Percentiles rank a stretch among this genome's conserved stretches.
These are phyloP conservation scores for Barnettozyma sp. DNA, from an alignment of 805 yeast genomes.

Conservation along the genomic window DNA sequence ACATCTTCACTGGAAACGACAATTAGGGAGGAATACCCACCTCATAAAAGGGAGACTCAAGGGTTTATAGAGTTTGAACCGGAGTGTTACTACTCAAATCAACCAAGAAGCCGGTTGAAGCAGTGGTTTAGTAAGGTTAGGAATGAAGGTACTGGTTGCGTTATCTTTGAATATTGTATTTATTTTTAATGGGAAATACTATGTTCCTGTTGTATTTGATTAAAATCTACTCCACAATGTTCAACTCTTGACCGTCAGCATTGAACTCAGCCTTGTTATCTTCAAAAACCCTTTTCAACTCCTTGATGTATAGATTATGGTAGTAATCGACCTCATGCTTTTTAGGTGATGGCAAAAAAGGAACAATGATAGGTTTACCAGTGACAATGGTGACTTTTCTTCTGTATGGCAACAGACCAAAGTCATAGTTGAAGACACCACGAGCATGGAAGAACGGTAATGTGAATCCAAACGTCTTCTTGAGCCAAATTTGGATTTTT, in stretches of 20 bases:
- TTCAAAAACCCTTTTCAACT: slow-evolving; percentile 55
- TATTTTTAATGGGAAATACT: too few species aligned
- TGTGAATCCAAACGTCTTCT: slow-evolving; percentile 70
- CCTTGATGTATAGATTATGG: slow-evolving; percentile 64
- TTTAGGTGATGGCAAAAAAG: slow-evolving; percentile 39
- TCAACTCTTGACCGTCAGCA: slow-evolving; percentile 13
- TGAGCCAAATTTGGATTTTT: slow-evolving; percentile 64
- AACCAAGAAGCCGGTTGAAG: too few species aligned
- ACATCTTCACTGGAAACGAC: background rate
- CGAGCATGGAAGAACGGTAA: slow-evolving; percentile 88
- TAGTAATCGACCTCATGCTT: slow-evolving; percentile 54
- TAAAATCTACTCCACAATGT: slow-evolving; percentile 19
- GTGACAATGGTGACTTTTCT: slow-evolving; percentile 70
- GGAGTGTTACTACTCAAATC: too few species aligned
- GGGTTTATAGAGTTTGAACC: too few species aligned
- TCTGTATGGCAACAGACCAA: slow-evolving; percentile 84
- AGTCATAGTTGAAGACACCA: slow-evolving; percentile 87
- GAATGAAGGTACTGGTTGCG: too few species aligned
- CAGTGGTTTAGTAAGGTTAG: background rate
- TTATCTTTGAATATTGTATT: too few species aligned
- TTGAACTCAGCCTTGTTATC: slow-evolving; percentile 52
- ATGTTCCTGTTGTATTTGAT: too few species aligned
- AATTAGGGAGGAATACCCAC: background rate
- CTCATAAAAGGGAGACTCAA: too few species aligned
- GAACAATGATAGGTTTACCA: slow-evolving; percentile 61